Conservation (phyloP, 176 grass and related monocot genomes). For the Oryza punctata region DNA sequence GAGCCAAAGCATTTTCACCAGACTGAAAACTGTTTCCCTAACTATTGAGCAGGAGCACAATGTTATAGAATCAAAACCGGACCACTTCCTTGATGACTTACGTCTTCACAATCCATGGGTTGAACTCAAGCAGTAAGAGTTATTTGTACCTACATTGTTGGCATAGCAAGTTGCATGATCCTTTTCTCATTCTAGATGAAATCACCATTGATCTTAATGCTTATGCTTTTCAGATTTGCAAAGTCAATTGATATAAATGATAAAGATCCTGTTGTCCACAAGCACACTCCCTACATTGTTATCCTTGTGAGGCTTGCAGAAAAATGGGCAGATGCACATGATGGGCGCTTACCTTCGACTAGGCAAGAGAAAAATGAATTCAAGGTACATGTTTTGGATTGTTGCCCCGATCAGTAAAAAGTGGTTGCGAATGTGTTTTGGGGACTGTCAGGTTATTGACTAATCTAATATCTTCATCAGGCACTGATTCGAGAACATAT, state of each 20-base stretch:
- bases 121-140: conserved; percentile 84
- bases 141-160: neutral
- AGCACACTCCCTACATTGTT: conserved; percentile 90
- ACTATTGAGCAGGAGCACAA: conserved; percentile 63
- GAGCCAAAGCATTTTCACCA: conserved; percentile 11
- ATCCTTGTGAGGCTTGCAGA: conserved; percentile 80
- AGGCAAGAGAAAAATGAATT: conserved; percentile 98
- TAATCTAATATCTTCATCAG: conserved; percentile 48
- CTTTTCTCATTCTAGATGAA: neutral
- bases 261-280: conserved; percentile 90
- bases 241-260: conserved; percentile 76
- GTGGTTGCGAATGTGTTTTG: neutral
- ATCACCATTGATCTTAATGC: conserved; percentile 24
- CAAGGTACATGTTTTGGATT: conserved; percentile 60
- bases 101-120: conserved; percentile 88
- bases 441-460: conserved; percentile 28
- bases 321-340: conserved; percentile 81
- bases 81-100: conserved; percentile 97
- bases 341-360: conserved; percentile 75
- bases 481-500: conserved; percentile 86
- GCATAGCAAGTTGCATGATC: neutral
- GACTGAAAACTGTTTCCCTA: conserved; percentile 22
- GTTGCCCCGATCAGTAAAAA: neutral
- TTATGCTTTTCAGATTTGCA: conserved; percentile 63
- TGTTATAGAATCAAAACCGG: conserved; percentile 91